Base-by-base conservation (phyloP, 768 basidiomycete genomes). In the Antrodiella citrinella region DNA sequence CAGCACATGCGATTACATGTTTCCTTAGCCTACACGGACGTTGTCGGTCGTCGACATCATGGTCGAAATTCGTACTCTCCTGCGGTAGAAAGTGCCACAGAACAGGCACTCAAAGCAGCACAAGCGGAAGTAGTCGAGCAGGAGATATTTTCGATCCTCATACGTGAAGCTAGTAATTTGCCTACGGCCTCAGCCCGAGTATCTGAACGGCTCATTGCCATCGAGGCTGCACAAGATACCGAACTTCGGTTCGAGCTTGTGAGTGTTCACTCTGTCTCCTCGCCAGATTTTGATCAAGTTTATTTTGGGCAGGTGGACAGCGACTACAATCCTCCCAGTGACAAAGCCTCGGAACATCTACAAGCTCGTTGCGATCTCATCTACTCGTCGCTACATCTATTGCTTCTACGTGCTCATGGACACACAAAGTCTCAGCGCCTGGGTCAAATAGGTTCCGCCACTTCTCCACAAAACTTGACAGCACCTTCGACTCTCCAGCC, bases 141-240 rank as follows among this genome's bases (percentile, higher is more conserved):
- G 59, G 90, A 92, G 59, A 82, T 91, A 35, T 92, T 90, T 55
- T 70, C 81, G 2, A 59, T 80, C 19, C 70, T 92, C 19, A 84
- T 90, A 38, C 75, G 70, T 59, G 90, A 91, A 65, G 85, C 87
- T n/a, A 81, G 83, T 49, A 77, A 63, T 52, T 69, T 91, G 9
- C 84, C 87, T 12, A 86, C 84, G 0, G 84, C 84, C 3, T 81
- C 84, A 25, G 85, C 85, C 10, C 76, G 80, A 21, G 87, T 91
- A 4, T 84, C 87, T 2, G 90, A 92, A 60, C 76, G 85, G 26
- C 69, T 86, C 38, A 82, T 92, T 23, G 76, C 78, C 26, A 77
- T 92, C 47, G 86, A 89, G 51, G 82, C 81, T n/a, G 83, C 86
- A 18, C 81, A 83, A 49, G 81, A 72, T 19, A 72, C 76, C 18